Evolutionary conservation across 1,284 basidiomycete genomes (phyloP).

Genomic region (Veloporphyrellus conicus): DNA sequence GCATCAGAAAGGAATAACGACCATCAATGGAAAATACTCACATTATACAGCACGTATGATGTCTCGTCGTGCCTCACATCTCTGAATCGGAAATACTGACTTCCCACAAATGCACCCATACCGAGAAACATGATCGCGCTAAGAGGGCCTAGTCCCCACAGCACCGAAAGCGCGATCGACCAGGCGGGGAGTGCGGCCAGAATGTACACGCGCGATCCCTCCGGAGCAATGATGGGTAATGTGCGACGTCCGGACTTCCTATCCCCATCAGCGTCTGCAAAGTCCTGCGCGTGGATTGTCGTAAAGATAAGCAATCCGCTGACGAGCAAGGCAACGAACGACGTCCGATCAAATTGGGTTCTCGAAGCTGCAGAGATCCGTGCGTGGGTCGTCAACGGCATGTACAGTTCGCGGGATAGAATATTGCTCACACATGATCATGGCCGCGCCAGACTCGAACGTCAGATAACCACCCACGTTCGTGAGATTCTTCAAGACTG

Average conservation of each 20-base stretch:
- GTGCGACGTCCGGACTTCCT: slow-evolving; percentile 36
- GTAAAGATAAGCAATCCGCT: slow-evolving; percentile 35
- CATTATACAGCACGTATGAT: slow-evolving; percentile 22
- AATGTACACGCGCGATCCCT: slow-evolving; percentile 19
- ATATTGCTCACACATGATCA: slow-evolving; percentile 29
- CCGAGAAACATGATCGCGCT: slow-evolving; percentile 8
- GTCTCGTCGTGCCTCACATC: slow-evolving; percentile 10
- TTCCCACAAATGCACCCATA: slow-evolving; percentile 17
- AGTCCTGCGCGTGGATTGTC: slow-evolving; percentile 43
- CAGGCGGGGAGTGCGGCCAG: slow-evolving; percentile 15
- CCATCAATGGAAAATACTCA: slow-evolving; percentile 11
- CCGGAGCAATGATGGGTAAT: slow-evolving; percentile 36
- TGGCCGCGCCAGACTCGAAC: slow-evolving; percentile 34
- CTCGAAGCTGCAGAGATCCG: slow-evolving; percentile 1
- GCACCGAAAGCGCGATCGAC: slow-evolving; percentile 14
- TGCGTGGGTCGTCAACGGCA: background rate
- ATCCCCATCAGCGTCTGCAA: slow-evolving; percentile 41
- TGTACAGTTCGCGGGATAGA: background rate
- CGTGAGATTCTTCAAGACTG: slow-evolving; percentile 30
- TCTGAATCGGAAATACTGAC: slow-evolving; percentile 15
- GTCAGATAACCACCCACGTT: slow-evolving; percentile 30
- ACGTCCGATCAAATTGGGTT: slow-evolving; percentile 12
- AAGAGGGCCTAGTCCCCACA: slow-evolving; percentile 18
- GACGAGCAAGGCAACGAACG: slow-evolving; percentile 22
- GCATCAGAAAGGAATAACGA: background rate